phyloP scores from a whole-genome alignment of 768 basidiomycete genomes.

The Trametes punicea region DNA sequence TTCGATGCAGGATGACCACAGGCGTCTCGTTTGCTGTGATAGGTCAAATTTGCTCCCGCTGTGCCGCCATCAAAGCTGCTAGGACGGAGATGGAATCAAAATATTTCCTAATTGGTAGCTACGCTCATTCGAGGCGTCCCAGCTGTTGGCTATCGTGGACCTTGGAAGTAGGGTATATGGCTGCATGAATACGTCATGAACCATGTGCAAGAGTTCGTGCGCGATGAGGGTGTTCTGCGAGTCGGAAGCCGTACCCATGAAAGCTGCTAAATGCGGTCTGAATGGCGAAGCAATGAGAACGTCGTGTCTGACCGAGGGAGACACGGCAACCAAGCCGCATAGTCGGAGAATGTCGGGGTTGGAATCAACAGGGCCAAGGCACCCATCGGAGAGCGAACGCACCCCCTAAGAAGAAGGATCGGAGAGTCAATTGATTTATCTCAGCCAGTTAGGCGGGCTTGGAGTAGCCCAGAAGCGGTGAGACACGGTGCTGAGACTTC shows the following conservation, averaged over 20 bases:
- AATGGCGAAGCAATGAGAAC: no score
- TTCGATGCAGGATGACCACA: background rate
- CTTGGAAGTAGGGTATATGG: background rate
- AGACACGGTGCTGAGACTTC: background rate
- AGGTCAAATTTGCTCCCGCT: conserved; percentile 7
- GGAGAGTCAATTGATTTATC: background rate
- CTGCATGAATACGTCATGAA: background rate
- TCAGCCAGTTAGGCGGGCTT: background rate
- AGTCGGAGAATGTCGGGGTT: background rate
- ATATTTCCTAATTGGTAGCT: background rate
- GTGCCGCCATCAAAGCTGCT: background rate
- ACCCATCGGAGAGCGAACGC: background rate
- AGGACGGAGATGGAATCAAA: background rate
- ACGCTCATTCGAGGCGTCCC: background rate
- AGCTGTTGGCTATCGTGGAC: background rate
- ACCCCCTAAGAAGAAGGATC: background rate
- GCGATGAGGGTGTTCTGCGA: background rate
- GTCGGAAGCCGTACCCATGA: no score
- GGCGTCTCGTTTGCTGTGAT: background rate
- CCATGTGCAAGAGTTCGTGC: background rate
- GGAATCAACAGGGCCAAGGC: background rate
- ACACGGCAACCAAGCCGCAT: no score
- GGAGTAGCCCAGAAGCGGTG: background rate
- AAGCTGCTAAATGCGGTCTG: no score
- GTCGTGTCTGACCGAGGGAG: no score